A percentile compares a stretch with the other conserved stretches of the same genome.
These are phyloP conservation scores for Xylaria polymorpha DNA, from an alignment of 2,329 filamentous ascomycete species.

Conservation along the genomic window DNA sequence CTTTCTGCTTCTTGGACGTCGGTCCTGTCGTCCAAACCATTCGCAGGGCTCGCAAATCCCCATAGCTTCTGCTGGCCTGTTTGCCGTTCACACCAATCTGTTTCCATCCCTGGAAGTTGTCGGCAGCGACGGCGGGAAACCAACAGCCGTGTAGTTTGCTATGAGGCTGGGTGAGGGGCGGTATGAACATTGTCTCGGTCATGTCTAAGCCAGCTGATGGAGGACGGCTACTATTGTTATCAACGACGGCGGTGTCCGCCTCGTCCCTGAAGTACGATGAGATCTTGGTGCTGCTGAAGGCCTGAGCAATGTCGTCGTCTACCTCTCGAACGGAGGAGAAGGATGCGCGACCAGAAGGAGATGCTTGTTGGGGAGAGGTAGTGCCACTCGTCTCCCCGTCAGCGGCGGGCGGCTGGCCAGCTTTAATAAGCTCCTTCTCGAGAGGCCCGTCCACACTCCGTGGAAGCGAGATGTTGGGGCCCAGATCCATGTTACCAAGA, in stretches of 20 bases:
- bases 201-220: slow-evolving; percentile 46
- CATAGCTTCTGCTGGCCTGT: slow-evolving; percentile 70
- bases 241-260: slow-evolving; percentile 60
- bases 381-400: slow-evolving; percentile 46
- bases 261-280: slow-evolving; percentile 64
- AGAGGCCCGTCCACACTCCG: slow-evolving; percentile 32
- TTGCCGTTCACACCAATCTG: slow-evolving; percentile 69
- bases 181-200: slow-evolving; percentile 60
- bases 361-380: slow-evolving; percentile 22
- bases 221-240: slow-evolving; percentile 58
- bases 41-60: slow-evolving; percentile 67
- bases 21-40: slow-evolving; percentile 64
- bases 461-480: slow-evolving; percentile 33
- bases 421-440: slow-evolving; percentile 36
- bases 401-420: slow-evolving; percentile 37
- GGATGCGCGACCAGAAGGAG: slow-evolving; percentile 59
- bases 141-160: slow-evolving; percentile 69
- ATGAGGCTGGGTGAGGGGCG: slow-evolving; percentile 65
- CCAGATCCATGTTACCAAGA: slow-evolving; percentile 36
- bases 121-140: slow-evolving; percentile 61
- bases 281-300: slow-evolving; percentile 71
- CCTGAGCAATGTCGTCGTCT: slow-evolving; percentile 69
- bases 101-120: slow-evolving; percentile 72
- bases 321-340: slow-evolving; percentile 73
- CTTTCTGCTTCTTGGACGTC: slow-evolving; percentile 47